Evolutionary conservation across 2,329 filamentous ascomycete genomes (phyloP).

Genomic region (Monosporascus sp.): DNA sequence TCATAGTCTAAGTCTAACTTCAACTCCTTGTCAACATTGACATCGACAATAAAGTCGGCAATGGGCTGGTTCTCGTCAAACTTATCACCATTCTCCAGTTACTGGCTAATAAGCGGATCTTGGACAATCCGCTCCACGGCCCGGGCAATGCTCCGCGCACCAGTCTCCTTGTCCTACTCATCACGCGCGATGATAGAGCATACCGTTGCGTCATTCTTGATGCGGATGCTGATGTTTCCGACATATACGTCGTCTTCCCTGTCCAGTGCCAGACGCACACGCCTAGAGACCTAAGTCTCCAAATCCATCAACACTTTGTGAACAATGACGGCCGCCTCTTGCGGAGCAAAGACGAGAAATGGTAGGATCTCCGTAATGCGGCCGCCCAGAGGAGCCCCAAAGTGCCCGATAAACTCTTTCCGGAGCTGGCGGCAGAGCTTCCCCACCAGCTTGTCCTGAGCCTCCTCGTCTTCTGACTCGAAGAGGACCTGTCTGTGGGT

Average conservation of each 20-base stretch:
- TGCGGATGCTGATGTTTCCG: conserved; percentile 8
- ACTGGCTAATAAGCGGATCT: conserved; percentile 6
- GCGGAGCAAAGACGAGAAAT: conserved; percentile 9
- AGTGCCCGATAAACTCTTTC: conserved; percentile 6
- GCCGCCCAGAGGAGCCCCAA: conserved; percentile 10
- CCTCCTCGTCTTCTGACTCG: conserved; percentile 4
- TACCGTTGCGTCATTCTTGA: conserved; percentile 10
- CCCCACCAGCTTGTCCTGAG: conserved; percentile 8
- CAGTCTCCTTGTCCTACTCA: conserved; percentile 9
- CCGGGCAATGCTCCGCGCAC: conserved; percentile 10
- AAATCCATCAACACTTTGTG: conserved; percentile 3
- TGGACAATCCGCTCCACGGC: conserved; percentile 5
- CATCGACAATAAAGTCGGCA: conserved; percentile 3
- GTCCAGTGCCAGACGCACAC: conserved; percentile 3
- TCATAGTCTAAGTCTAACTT: conserved; percentile 5
- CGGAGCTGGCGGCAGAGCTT: conserved; percentile 8
- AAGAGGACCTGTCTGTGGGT: conserved; percentile 5
- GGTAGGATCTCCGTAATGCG: conserved; percentile 13
- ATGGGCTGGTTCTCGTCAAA: conserved; percentile 7
- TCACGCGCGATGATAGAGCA: conserved; percentile 8
- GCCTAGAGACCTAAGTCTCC: conserved; percentile 1
- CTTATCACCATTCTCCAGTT: conserved; percentile 7
- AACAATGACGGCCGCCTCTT: conserved; percentile 8
- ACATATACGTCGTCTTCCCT: conserved; percentile 10
- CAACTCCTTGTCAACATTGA: conserved; percentile 9